phyloP scores from a whole-genome alignment of 2,329 filamentous ascomycete genomes.

The Lanzia echinophila region DNA sequence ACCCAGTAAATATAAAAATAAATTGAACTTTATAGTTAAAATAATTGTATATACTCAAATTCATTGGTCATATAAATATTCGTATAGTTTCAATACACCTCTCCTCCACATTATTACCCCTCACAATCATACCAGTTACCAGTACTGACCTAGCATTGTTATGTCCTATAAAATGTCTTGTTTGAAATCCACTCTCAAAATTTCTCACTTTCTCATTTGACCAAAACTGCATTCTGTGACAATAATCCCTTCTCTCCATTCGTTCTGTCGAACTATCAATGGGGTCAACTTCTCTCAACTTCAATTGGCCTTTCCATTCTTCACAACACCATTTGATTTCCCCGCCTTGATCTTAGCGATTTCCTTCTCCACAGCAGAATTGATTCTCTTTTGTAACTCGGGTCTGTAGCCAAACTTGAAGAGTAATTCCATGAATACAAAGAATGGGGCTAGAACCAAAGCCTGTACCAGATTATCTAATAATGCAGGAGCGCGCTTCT shows the following conservation, averaged over 20 bases:
- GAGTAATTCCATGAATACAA: constrained; percentile 92
- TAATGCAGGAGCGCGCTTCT: constrained; percentile 79
- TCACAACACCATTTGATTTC: constrained; percentile 39
- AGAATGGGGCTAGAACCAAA: constrained; percentile 86
- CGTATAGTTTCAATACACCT: too few relatives aligned
- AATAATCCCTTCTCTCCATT: too few relatives aligned
- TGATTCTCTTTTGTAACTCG: constrained; percentile 75
- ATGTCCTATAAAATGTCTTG: too few relatives aligned
- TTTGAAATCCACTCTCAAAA: too few relatives aligned
- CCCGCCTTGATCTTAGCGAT: constrained; percentile 64
- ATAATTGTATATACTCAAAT: too few relatives aligned
- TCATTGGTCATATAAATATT: too few relatives aligned
- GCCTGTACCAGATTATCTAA: constrained; percentile 90
- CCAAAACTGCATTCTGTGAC: background rate
- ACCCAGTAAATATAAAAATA: too few relatives aligned
- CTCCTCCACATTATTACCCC: too few relatives aligned
- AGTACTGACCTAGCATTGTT: too few relatives aligned
- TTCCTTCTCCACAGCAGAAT: constrained; percentile 68
- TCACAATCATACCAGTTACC: too few relatives aligned
- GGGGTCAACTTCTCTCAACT: background rate
- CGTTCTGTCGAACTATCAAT: background rate
- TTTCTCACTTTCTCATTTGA: too few relatives aligned
- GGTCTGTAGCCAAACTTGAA: constrained; percentile 87
- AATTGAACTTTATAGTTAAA: too few relatives aligned
- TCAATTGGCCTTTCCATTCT: constrained; percentile 45